Evolutionary conservation across 306 rosid genomes (phyloP), one percentile per base, ranked within the genome.

Genomic region (Vigna radiata): DNA sequence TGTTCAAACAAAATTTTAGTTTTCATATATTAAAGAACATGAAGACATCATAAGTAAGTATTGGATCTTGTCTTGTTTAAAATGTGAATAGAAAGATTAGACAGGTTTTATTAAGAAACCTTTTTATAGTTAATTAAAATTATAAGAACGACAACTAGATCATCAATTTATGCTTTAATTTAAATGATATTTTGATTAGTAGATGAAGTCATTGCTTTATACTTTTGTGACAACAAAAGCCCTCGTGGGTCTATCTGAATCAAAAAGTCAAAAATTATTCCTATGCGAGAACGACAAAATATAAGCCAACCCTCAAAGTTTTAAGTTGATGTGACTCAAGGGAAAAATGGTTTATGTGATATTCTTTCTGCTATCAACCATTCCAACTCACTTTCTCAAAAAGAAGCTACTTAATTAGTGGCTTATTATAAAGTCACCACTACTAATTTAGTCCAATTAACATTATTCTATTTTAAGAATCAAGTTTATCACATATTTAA

Each of bases 211-310:
- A 66, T 49, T 76, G 29, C 73, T 64, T 75, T 64, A 76, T 63
- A 49, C 79, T 62, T 75, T 76, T 43, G 54, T 63, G 54, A 64
- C 80, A 76, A 65, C 66, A 50, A 39, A 76, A 27, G 54, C 73
- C 44, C 64, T 76, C 73, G 55, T 64, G 65, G 73, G 73, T 63
- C 53, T 66, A 66, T 66, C 53, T 43, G 71, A 41, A 66, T 66
- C 3, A 66, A 66, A 53, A 66, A 66, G 71, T 66, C n/a, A 41
- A 66, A 41, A 66, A 66, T 66, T 41, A 66, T 66, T 41, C 71
- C 71, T 41, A 66, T 41, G 69, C 31, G 36, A 21, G 71, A 41
- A 66, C 53, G 71, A 41, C 36, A 43, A 66, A 66, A 11, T 52
- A 53, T 18, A 53, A 53, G 37, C 36, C 76, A 53, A 54, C 50